Base-by-base conservation (phyloP, 2,329 filamentous ascomycete genomes). In the Gremmenia infestans region DNA sequence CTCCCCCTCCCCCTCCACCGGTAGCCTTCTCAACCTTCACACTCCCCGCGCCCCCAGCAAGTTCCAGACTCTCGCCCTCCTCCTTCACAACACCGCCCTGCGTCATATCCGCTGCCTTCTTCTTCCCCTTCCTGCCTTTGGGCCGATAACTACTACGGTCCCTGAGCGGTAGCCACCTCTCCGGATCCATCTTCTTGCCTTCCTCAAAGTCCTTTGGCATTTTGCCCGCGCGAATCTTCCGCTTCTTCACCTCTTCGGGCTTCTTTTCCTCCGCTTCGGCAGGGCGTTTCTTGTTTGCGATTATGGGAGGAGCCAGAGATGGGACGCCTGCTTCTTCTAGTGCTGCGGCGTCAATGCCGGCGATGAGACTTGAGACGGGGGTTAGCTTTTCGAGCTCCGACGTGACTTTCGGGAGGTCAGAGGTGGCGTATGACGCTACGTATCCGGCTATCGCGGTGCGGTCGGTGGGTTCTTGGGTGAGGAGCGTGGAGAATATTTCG, bases 41-140 rank as follows among this genome's bases (percentile, higher is more conserved):
- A 5, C 75, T 78, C 14, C 82, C 83, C 1, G 81, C 83, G 4
- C 83, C 83, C 28, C 83, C 83, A 2, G 82, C 82, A 12, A 87
- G 73, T 61, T 82, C 83, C 62, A 84, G 75, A 56, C 77, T 87
- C 77, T 80, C 84, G 5, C 45, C 50, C 70, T 88, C 87, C 60
- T 92, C 89, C 65, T 80, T 85, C 22, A 91, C 88, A 12, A 87
- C 75, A 49, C 92, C 93, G 58, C 94, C 94, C 71, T 97, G 94
- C 8, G 90, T 97, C 42, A 86, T 76, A 63, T 90, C 88, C 59
- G 80, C 78, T 4, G 84, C 86, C 74, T 87, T 88, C 80, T 91
- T 87, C 79, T 91, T 93, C 54, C 90, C 89, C 79, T 96, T 96
- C 77, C 88, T 91, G 5, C 91, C 91, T 76, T 94, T 96, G 7